Base-by-base conservation (phyloP, 345 rosid genomes). In the Eucalyptus albens region DNA sequence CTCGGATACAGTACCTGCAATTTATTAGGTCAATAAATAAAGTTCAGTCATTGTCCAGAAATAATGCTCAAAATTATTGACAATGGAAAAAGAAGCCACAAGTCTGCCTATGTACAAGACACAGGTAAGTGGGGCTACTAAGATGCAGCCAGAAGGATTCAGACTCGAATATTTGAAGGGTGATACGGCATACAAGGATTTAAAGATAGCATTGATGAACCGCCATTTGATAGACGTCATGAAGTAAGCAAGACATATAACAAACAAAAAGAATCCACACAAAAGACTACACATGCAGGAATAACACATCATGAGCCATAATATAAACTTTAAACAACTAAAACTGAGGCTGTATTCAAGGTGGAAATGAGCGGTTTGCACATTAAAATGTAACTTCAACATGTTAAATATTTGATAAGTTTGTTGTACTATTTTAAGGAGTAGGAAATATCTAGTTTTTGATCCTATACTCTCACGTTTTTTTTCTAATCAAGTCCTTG, bases 1-100 rank as follows among this genome's bases (percentile, higher is more conserved):
- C 91, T 91, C 93, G 27, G 94, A 91, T 77, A 90, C 93, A 50
- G 95, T 89, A 87, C 83, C 96, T 94, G 91, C 90, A 89, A 90
- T 90, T 31, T 51, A 53, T 77, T 77, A 77, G 85, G 47, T 77
- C 83, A 77, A 77, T 77, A 37, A 37, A 77, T 72, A 72, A 72
- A 37, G 45, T 77, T 77, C 24, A 11, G 29, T 40, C 85, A 77
- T 77, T 40, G 24, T 11, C 37, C 37, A 50, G 17, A n/a, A 50
- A n/a, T 55, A 86, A 86, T 55, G 55, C 60, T 86, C 40, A 86
- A 86, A 51, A 86, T 86, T 29, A 86, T 10, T 47, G 55, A 51
- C 59, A 49, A 31, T 45, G 15, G 27, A 53, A 15, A 51, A 51
- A 86, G 67, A 53, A 51, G 24, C 29, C 85, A 77, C 12, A 40